Percentiles rank a stretch among this genome's conserved stretches.
Evolutionary conservation across 352 stramenopile genomes (phyloP).

Genomic region (Phytophthora brassicae): DNA sequence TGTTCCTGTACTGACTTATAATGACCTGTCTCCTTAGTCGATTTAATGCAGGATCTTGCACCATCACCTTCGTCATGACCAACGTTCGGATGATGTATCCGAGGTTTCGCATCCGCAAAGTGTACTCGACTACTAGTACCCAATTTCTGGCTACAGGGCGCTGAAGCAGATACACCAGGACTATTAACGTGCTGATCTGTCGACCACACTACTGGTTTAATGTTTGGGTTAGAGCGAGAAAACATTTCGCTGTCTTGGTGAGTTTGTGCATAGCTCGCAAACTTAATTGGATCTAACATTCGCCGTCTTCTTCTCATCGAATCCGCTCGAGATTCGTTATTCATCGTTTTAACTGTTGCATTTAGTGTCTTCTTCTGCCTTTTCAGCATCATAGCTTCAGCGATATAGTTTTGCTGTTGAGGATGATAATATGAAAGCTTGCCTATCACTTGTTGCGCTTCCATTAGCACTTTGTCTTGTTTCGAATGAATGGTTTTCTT

Average conservation of each 20-base stretch:
- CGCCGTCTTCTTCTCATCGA: conserved; percentile 21
- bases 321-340: conserved; percentile 12
- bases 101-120: background rate
- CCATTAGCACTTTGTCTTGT: conserved; percentile 49
- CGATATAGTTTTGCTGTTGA: conserved; percentile 27
- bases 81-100: background rate
- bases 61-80: background rate
- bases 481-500: conserved; percentile 46
- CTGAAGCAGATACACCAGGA: background rate
- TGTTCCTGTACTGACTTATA: background rate
- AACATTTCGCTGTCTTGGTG: conserved; percentile 7
- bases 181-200: background rate
- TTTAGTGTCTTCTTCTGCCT: conserved; percentile 7
- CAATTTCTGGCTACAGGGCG: background rate
- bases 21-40: background rate
- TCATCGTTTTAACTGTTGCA: conserved; percentile 1
- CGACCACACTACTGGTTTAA: background rate
- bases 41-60: background rate
- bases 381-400: background rate
- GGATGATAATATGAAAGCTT: conserved; percentile 45
- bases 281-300: conserved; percentile 40
- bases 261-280: conserved; percentile 26
- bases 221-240: background rate
- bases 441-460: conserved; percentile 36
- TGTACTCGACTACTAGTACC: background rate